Percentiles rank a stretch among this genome's conserved stretches.
Conservation (phyloP, 768 basidiomycete genomes). For the Asterophora parasitica region DNA sequence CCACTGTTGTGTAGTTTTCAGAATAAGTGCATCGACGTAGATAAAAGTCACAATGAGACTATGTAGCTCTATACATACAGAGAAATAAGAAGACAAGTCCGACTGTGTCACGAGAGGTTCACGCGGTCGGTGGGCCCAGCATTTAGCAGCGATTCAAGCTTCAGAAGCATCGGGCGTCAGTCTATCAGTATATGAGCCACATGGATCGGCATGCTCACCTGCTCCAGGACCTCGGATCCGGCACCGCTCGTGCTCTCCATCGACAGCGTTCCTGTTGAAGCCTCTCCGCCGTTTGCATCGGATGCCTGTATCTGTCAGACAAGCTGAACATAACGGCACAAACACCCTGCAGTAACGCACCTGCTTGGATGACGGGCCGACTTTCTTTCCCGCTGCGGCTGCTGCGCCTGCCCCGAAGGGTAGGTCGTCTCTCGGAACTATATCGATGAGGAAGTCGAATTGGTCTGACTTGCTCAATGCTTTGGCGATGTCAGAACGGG, state of each 20-base stretch:
- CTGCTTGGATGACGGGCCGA: constrained; percentile 13
- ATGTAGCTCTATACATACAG: no score
- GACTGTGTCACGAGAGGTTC: constrained; percentile 10
- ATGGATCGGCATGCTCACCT: constrained; percentile 13
- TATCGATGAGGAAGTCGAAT: constrained; percentile 97
- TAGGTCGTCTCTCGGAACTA: constrained; percentile 82
- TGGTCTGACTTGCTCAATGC: constrained; percentile 91
- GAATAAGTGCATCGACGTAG: no score
- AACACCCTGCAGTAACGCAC: constrained; percentile 3
- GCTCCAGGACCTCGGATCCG: constrained; percentile 17
- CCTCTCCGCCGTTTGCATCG: constrained; percentile 7
- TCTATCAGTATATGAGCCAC: neutral
- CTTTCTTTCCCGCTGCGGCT: constrained; percentile 19
- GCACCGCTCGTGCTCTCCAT: constrained; percentile 7
- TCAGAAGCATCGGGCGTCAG: neutral
- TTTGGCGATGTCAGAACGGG: constrained; percentile 89
- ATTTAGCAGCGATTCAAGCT: constrained; percentile 21
- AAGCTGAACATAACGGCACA: neutral
- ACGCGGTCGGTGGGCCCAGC: constrained; percentile 15
- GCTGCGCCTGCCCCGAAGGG: constrained; percentile 26
- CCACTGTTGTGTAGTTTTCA: no score
- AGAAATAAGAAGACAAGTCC: neutral
- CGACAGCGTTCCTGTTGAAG: constrained; percentile 3
- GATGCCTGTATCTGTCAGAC: neutral
- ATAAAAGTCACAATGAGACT: no score